Base-by-base conservation (phyloP, 345 rosid genomes). In the Rhodomyrtus tomentosa region DNA sequence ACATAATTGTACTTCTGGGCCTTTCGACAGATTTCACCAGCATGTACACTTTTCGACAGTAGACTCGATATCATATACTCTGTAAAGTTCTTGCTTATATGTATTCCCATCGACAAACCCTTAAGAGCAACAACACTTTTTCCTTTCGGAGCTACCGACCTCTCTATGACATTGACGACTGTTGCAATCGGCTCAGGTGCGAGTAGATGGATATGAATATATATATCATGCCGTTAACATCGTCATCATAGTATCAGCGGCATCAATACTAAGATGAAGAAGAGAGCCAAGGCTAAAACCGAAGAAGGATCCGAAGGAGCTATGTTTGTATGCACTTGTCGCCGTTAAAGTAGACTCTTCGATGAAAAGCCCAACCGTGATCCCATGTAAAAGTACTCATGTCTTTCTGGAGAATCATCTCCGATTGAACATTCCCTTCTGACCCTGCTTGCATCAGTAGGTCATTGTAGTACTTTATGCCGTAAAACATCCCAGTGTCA, bases 401-500 rank as follows among this genome's bases (percentile, higher is more conserved):
- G 50, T 88, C 89, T 87, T 90, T 88, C 84, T 81, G 27, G 2
- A 89, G 86, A 83, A 90, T 81, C 86, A 87, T 29, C 84, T 90
- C 91, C 5, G 92, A 74, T 74, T 90, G 93, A 24, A 90, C 87
- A 62, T 88, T 90, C 79, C 92, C 93, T 15, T 38, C 73, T 4
- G 87, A 87, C 4, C 92, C 90, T 9, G 87, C 90, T 74, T 88
- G 87, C 89, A 84, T 84, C 27, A 88, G 82, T 11, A 83, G 50
- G 82, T 88, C 90, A 51, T 90, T 90, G 82, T 27, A 88, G 86
- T 82, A 86, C 84, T 87, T 88, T 38, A 85, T 25, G 13, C 92
- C 90, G 6, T 86, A 86, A 51, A 91, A 90, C 91, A 88, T 91
- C 5, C 90, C 91, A 1, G 89, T 88, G 55, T 89, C 92, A 87